Conservation (phyloP, 1,139 yeast genomes). For the Yamadazyma trypodendri region DNA sequence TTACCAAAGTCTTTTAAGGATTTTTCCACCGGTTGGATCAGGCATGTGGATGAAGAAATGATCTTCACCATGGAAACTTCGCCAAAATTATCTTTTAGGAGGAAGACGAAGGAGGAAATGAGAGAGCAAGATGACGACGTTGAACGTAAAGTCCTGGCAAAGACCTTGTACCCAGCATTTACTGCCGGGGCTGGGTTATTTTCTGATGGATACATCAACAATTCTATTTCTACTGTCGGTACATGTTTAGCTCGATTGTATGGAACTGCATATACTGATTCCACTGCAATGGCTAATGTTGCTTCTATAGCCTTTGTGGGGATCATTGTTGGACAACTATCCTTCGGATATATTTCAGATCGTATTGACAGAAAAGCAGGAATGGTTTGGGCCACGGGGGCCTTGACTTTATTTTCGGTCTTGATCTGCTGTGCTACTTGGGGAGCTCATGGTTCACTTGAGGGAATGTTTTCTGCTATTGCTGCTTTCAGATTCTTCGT, state of each 20-base stretch:
- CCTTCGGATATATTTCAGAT: constrained; percentile 80
- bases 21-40: constrained; percentile 38
- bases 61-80: constrained; percentile 14
- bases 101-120: constrained; percentile 25
- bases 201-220: constrained; percentile 88
- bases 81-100: constrained; percentile 11
- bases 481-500: constrained; percentile 84
- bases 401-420: constrained; percentile 73
- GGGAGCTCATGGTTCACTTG: constrained; percentile 66
- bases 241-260: constrained; percentile 67
- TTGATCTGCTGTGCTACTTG: constrained; percentile 77
- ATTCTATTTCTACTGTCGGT: constrained; percentile 74
- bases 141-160: constrained; percentile 22
- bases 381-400: constrained; percentile 71
- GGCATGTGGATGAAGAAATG: constrained; percentile 22
- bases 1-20: constrained; percentile 45
- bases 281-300: constrained; percentile 72
- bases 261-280: constrained; percentile 57
- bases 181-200: constrained; percentile 91
- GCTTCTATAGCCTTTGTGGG: constrained; percentile 91
- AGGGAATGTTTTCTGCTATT: constrained; percentile 77
- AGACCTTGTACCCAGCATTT: constrained; percentile 66
- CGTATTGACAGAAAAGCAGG: constrained; percentile 75
- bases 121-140: constrained; percentile 21
- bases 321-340: constrained; percentile 81